Percentiles rank a stretch among this genome's conserved stretches.
phyloP scores from a whole-genome alignment of 1,284 basidiomycete species.

The Leccinum fallax region DNA sequence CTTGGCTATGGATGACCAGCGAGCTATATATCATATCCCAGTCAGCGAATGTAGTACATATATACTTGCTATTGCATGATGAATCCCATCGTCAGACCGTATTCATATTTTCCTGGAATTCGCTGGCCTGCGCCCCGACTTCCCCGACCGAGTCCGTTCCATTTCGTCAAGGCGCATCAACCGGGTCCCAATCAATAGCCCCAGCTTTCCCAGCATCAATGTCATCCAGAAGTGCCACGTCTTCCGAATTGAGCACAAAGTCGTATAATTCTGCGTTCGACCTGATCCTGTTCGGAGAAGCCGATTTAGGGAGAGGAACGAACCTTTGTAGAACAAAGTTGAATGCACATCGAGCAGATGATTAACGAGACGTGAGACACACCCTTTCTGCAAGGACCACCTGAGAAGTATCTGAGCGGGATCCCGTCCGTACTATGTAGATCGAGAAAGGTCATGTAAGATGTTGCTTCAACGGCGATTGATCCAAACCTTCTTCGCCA shows the following conservation, averaged over 20 bases:
- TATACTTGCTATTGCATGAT: background rate
- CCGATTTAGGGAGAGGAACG: constrained; percentile 77
- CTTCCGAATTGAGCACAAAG: constrained; percentile 64
- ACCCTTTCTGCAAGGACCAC: constrained; percentile 86
- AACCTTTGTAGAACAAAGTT: constrained; percentile 39
- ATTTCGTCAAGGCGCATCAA: constrained; percentile 43
- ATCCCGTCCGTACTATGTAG: constrained; percentile 44
- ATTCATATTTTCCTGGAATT: background rate
- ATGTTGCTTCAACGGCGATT: background rate
- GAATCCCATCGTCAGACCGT: background rate
- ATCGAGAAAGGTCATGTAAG: background rate
- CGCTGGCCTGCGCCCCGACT: background rate
- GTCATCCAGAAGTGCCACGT: constrained; percentile 61
- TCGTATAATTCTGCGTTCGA: constrained; percentile 73
- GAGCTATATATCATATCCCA: too few species aligned
- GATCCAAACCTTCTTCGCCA: constrained; percentile 57
- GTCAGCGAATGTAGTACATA: too few species aligned
- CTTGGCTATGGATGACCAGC: too few species aligned
- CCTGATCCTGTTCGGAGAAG: constrained; percentile 64
- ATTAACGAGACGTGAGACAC: constrained; percentile 28
- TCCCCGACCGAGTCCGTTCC: background rate
- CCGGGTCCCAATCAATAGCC: constrained; percentile 73
- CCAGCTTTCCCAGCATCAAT: constrained; percentile 68
- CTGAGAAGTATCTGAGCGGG: constrained; percentile 78
- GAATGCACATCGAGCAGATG: constrained; percentile 30